Base-by-base conservation (phyloP, 805 yeast genomes). In the Hemisphaericaspora nanyangensis region DNA sequence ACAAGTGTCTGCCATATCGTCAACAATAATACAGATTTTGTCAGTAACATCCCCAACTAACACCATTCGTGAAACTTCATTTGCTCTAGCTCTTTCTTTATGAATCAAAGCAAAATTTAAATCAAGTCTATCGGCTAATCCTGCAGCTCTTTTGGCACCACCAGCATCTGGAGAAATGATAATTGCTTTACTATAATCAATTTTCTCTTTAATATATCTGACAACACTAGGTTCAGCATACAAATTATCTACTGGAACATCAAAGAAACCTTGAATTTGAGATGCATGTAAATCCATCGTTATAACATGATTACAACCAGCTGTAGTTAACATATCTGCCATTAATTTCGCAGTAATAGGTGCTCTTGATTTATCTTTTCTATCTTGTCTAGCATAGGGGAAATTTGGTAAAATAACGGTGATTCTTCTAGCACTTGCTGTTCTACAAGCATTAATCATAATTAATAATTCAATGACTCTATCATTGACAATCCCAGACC, bases 1-100 rank as follows among this genome's bases (percentile, higher is more conserved):
- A 65, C 98, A 91, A 5, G 99, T 91, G 58, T 91, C 99, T 28
- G 98, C 98, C 95, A 91, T 93, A 60, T 91, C 99, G 61, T 91
- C 99, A 25, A 91, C 86, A 46, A 91, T 68, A 17, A 93, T 72
- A 63, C 97, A 90, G 5, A 82, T 76, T 61, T 86, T 88, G 43
- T 80, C 79, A 3, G 78, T 67, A 29, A 91, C 99, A 60, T 90
- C 97, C 47, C 99, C 99, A 31, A 91, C 98, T 25, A 91, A 72
- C 18, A 91, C 96, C 99, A 91, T 91, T 51, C 85, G 74, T 13
- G 93, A 82, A 8, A 91, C 95, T 65, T 91, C 98, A 58, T 91
- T 91, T 35, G 98, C 97, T 55, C 84, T 79, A 35, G 87, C 91
- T 57, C 99, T 79, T 68, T 91, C 99, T 61, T 91, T 91, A 68